Percentiles rank a stretch among this genome's conserved stretches.
These are phyloP conservation scores for Oemleria cerasiformis DNA, from an alignment of 306 rosid genomes.

Conservation along the genomic window DNA sequence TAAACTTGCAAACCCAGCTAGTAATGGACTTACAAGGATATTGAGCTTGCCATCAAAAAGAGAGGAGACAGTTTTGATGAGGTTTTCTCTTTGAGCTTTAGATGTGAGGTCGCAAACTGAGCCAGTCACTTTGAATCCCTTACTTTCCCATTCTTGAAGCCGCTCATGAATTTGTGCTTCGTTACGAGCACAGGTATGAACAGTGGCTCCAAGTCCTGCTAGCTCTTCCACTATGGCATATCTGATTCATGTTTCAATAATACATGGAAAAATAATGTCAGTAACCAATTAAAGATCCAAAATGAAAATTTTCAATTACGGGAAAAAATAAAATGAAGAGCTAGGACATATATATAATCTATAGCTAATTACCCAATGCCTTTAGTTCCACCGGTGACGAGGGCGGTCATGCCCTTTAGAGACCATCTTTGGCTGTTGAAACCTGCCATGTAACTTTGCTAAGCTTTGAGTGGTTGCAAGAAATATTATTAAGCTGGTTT, in stretches of 20 bases:
- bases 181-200: constrained; percentile 35
- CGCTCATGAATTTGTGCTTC: constrained; percentile 17
- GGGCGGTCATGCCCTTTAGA: constrained; percentile 41
- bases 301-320: too few species aligned
- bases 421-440: constrained; percentile 30
- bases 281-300: not conserved
- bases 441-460: not conserved
- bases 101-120: constrained; percentile 32
- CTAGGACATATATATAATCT: not conserved
- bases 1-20: too few species aligned
- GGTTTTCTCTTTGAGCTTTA: constrained; percentile 27
- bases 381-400: constrained; percentile 39
- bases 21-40: constrained; percentile 28
- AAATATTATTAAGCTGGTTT: too few species aligned
- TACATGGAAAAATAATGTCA: not conserved
- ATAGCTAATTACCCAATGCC: constrained; percentile 32
- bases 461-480: too few species aligned
- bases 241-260: not conserved
- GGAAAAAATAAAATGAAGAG: not conserved
- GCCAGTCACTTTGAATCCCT: constrained; percentile 31
- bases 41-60: constrained; percentile 38
- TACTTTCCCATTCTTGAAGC: constrained; percentile 31
- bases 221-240: constrained; percentile 38
- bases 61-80: constrained; percentile 31
- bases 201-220: constrained; percentile 33